Evolutionary conservation across 495 filamentous ascomycete genomes (phyloP), one percentile per base, ranked within the genome.

Genomic region (Pyrenopolyporus hunteri): DNA sequence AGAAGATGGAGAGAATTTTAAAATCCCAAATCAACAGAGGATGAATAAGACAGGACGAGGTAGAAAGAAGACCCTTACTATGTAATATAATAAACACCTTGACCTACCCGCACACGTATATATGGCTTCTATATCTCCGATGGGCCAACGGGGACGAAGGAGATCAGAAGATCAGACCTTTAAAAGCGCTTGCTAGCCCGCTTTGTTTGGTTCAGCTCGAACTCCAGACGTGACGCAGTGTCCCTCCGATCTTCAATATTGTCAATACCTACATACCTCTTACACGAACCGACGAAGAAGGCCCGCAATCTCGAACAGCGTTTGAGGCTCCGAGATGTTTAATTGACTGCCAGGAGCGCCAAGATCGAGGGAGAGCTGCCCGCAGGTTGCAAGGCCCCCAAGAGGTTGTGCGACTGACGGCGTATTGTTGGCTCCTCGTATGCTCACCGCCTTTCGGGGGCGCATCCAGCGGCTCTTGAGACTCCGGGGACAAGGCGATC

Each of bases 401-500:
- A 23, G 23, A 43, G 23, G 29, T 59, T 44, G 62, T 59, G 45
- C 61, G 36, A 59, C 35, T 29, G 11, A 36, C 33, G 29, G 35
- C 36, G 60, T 63, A 28, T 32, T 48, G 22, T 19, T 54, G 29
- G n/a, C 33, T 23, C 44, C 47, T 50, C 44, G 44, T 46, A 50
- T 43, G 26, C 33, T 65, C 60, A 65, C 62, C 62, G 62, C 62
- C 62, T 59, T 65, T 56, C 58, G 44, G n/a, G n/a, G 40, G 48
- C 62, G 62, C 49, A 16, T 65, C 56, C 29, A 56, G 62, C 62
- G 62, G 62, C 56, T 65, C 44, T 44, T 50, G 47, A 59, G 47
- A 55, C 53, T 10, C 17, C 43, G 20, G 26, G 4, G 31, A 31
- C 13, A 23, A 48, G 28, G 43, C 50, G 35, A 40, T 14, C 33